Evolutionary conservation across 2,329 filamentous ascomycete genomes (phyloP).

Genomic region (Pseudocercospora musae): DNA sequence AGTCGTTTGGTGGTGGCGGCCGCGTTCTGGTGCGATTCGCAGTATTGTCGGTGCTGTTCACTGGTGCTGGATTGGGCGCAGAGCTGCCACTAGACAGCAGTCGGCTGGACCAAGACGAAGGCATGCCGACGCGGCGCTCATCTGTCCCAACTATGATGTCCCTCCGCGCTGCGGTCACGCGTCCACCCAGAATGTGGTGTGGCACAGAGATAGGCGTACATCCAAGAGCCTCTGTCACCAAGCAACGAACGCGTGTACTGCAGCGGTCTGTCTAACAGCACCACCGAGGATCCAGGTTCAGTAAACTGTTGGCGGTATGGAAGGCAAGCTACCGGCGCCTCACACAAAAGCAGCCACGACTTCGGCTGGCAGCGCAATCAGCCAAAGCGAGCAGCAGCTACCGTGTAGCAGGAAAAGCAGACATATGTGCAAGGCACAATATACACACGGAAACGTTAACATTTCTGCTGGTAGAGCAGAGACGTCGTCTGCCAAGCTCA

Average conservation of each 20-base stretch:
- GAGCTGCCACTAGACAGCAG: slow-evolving; percentile 29
- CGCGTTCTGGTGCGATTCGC: slow-evolving; percentile 23
- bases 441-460: background rate
- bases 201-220: background rate
- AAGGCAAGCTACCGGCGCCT: background rate
- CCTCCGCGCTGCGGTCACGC: background rate
- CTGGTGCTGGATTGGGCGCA: background rate
- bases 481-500: background rate
- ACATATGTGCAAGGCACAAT: background rate
- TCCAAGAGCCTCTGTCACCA: background rate
- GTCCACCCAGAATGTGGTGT: background rate
- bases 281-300: background rate
- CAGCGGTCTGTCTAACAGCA: background rate
- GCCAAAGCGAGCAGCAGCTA: background rate
- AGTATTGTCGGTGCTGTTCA: slow-evolving; percentile 8
- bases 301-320: background rate
- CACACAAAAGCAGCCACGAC: slow-evolving; percentile 2
- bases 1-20: slow-evolving; percentile 21
- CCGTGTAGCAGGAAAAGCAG: background rate
- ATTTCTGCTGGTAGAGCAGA: background rate
- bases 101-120: slow-evolving; percentile 34
- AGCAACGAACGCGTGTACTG: slow-evolving; percentile 1
- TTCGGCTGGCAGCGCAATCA: background rate
- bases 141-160: background rate
- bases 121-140: slow-evolving; percentile 18